Percentiles rank a stretch among this genome's conserved stretches.
phyloP scores from a whole-genome alignment of 2,329 filamentous ascomycete species.

The Teratosphaeria nubilosa region DNA sequence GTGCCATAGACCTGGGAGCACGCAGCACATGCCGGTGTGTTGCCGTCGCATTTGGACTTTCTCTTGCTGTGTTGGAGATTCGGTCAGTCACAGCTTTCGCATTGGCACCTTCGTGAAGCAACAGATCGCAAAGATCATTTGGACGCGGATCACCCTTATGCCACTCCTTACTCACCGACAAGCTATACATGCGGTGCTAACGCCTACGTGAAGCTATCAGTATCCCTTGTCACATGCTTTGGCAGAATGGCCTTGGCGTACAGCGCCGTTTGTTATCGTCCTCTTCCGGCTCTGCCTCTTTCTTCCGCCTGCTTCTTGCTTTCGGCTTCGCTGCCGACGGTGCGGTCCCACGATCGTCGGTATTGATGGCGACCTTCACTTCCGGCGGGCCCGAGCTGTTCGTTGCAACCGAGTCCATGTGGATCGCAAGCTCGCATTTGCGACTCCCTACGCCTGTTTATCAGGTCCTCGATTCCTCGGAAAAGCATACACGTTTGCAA shows the following conservation, averaged over 20 bases:
- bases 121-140: neutral
- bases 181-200: slow-evolving; percentile 24
- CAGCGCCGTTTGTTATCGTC: slow-evolving; percentile 3
- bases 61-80: slow-evolving; percentile 18
- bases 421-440: neutral
- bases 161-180: slow-evolving; percentile 11
- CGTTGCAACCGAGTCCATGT: slow-evolving; percentile 43
- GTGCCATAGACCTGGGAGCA: slow-evolving; percentile 89
- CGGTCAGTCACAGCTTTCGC: slow-evolving; percentile 4
- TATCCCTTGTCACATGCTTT: neutral
- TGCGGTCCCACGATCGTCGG: slow-evolving; percentile 3
- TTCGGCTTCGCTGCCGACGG: neutral
- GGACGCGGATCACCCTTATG: neutral
- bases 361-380: slow-evolving; percentile 1
- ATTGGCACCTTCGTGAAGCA: neutral
- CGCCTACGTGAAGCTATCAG: slow-evolving; percentile 6
- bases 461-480: neutral
- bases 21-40: slow-evolving; percentile 84
- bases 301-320: neutral
- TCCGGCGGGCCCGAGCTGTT: slow-evolving; percentile 15
- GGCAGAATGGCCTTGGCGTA: neutral
- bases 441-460: neutral
- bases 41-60: slow-evolving; percentile 64
- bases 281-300: neutral
- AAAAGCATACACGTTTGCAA: neutral